Percentiles rank a stretch among this genome's conserved stretches.
Evolutionary conservation across 768 basidiomycete genomes (phyloP).

Genomic region (Lentinula detonsa): DNA sequence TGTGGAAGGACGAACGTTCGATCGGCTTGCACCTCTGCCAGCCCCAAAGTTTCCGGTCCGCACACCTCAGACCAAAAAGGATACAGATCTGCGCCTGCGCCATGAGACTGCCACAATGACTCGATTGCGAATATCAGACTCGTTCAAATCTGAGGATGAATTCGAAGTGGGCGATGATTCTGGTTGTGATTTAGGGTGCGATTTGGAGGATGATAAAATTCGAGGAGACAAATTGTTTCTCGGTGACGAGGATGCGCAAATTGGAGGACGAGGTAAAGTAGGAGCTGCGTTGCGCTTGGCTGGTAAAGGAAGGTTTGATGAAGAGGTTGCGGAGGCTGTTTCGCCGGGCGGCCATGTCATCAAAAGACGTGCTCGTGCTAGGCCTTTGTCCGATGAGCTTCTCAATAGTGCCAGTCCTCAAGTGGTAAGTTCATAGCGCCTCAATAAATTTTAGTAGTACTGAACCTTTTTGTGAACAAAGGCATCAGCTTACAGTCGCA

Average conservation of each 20-base stretch:
- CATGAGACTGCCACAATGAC: slow-evolving; percentile 63
- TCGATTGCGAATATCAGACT: slow-evolving; percentile 53
- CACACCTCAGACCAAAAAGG: slow-evolving; percentile 49
- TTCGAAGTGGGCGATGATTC: slow-evolving; percentile 44
- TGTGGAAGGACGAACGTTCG: slow-evolving; percentile 24
- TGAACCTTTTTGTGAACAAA: not conserved
- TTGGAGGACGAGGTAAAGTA: slow-evolving; percentile 15
- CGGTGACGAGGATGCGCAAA: slow-evolving; percentile 15
- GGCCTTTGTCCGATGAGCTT: slow-evolving; percentile 65
- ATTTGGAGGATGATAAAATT: slow-evolving; percentile 25
- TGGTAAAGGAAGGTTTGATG: slow-evolving; percentile 30
- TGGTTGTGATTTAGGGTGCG: slow-evolving; percentile 37
- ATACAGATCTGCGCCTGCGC: slow-evolving; percentile 42
- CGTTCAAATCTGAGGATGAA: slow-evolving; percentile 39
- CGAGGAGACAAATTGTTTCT: slow-evolving; percentile 27
- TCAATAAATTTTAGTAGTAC: not conserved
- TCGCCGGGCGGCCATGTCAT: slow-evolving; percentile 74
- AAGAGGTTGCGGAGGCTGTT: slow-evolving; percentile 62
- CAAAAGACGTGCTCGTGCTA: slow-evolving; percentile 68
- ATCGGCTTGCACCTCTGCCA: slow-evolving; percentile 49
- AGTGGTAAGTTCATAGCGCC: slow-evolving; percentile 29
- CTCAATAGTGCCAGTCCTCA: slow-evolving; percentile 42
- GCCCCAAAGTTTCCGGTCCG: slow-evolving; percentile 42
- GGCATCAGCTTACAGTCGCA: slow-evolving; percentile 17
- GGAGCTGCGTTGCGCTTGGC: slow-evolving; percentile 9